Conservation (phyloP, 345 rosid genomes). For the Rhodamnia rubescens region DNA sequence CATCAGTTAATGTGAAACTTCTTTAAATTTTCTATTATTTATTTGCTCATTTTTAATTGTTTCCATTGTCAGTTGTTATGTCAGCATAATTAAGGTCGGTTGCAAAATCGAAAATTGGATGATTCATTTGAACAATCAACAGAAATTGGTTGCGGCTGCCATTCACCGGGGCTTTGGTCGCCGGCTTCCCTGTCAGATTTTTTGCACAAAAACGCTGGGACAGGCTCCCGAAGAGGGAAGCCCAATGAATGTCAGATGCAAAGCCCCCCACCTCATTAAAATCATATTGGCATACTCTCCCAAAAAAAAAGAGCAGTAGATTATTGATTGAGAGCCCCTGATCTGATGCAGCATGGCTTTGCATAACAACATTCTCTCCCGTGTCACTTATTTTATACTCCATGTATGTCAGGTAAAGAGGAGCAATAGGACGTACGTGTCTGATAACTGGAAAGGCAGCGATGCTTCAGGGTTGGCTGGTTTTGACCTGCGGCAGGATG, state of each 20-base stretch:
- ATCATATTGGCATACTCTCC: no score
- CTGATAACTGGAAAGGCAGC: conserved; percentile 33
- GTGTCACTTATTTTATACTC: neutral
- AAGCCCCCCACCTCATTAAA: no score
- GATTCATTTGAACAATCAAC: neutral
- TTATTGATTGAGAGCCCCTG: neutral
- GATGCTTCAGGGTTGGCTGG: conserved; percentile 31
- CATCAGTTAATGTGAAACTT: neutral
- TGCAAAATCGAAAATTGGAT: neutral
- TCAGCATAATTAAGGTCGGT: neutral
- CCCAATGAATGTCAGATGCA: no score
- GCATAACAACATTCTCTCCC: neutral
- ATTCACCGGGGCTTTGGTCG: no score
- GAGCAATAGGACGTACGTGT: conserved; percentile 42
- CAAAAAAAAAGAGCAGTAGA: neutral
- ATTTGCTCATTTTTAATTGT: neutral
- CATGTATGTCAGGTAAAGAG: conserved; percentile 37
- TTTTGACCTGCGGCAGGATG: conserved; percentile 37
- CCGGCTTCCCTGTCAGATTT: no score
- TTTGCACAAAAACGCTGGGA: no score
- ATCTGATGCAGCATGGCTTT: neutral
- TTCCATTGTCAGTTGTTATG: neutral
- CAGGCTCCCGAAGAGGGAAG: no score
- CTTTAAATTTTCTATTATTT: neutral
- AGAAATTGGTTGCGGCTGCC: neutral